Evolutionary conservation across 768 basidiomycete genomes (phyloP).

Genomic region (Lactarius deliciosus): DNA sequence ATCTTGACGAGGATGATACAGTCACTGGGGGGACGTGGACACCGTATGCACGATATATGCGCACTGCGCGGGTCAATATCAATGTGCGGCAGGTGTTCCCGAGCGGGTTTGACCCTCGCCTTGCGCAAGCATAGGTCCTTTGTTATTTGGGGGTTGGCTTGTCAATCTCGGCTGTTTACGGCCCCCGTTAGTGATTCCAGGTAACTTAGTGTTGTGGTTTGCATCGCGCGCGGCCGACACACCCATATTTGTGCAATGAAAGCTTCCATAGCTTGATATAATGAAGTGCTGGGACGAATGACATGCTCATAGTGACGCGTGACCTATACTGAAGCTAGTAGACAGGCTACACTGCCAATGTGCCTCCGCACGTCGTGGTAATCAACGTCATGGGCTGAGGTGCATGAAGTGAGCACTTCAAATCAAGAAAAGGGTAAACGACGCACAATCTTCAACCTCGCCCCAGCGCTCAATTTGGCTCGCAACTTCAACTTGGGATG

Average conservation of each 20-base stretch:
- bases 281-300: not conserved
- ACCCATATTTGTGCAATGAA: not conserved
- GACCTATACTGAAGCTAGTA: constrained; percentile 33
- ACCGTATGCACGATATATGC: constrained; percentile 63
- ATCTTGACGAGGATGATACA: constrained; percentile 41
- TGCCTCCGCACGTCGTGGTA: constrained; percentile 89
- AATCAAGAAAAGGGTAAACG: not conserved
- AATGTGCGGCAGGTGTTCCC: constrained; percentile 91
- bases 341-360: constrained; percentile 74
- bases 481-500: constrained; percentile 88
- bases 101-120: constrained; percentile 53
- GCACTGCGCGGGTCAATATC: constrained; percentile 77
- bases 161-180: not conserved
- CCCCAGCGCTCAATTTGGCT: constrained; percentile 98
- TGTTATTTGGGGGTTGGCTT: not conserved
- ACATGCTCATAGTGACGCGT: not conserved
- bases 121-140: not conserved
- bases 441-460: constrained; percentile 98
- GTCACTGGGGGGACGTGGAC: constrained; percentile 48
- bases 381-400: constrained; percentile 94
- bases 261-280: not conserved
- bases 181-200: not conserved
- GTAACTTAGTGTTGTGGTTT: not conserved
- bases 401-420: constrained; percentile 4
- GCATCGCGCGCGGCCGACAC: not conserved